Base-by-base conservation (phyloP, 495 filamentous ascomycete genomes). In the Amorphotheca resinae region DNA sequence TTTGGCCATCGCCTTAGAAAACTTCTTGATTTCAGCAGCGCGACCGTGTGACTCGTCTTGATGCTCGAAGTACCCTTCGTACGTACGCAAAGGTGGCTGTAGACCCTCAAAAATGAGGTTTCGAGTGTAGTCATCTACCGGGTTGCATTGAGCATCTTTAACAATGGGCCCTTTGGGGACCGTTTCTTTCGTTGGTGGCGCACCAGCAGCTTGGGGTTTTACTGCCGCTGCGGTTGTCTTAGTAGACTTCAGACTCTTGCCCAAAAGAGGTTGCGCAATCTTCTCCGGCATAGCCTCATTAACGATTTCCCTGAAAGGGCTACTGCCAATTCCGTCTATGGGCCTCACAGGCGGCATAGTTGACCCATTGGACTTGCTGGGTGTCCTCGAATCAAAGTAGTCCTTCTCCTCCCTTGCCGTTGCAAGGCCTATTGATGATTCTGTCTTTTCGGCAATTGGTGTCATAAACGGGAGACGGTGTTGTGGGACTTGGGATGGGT, bases 401-500 rank as follows among this genome's bases (percentile, higher is more conserved):
- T 69, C 64, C 51, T 74, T 66, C 37, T 76, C 60, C 54, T 67
- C 59, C 54, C 64, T 49, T 49, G 60, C 65, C 1, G 80, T 80
- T 14, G 43, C 41, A 20, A 80, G 64, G 18, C 76, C 79, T 16
- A 93, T 57, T 0, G 86, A 91, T 16, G 77, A 82, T 61, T 98
- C 91, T 0, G 91, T 98, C 51, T 81, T 81, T 58, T 98, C 91
- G 5, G 89, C 85, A 46, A 98, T 98, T 9, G 91, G 91, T 0
- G 91, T 98, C 91, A 98, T 98, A 60, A 95, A 95, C 26, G 88
- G 91, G 6, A 95, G 67, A 38, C 87, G 79, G 57, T 81, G 93
- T 49, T 95, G 87, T 48, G 84, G 82, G 40, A 77, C 68, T 51
- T 84, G 72, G 1, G 68, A 69, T 49, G 82, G 74, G 52, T 93